These are phyloP conservation scores for Mycosphaerelloides madeirae DNA, from an alignment of 2,329 filamentous ascomycete species.

Conservation along the genomic window DNA sequence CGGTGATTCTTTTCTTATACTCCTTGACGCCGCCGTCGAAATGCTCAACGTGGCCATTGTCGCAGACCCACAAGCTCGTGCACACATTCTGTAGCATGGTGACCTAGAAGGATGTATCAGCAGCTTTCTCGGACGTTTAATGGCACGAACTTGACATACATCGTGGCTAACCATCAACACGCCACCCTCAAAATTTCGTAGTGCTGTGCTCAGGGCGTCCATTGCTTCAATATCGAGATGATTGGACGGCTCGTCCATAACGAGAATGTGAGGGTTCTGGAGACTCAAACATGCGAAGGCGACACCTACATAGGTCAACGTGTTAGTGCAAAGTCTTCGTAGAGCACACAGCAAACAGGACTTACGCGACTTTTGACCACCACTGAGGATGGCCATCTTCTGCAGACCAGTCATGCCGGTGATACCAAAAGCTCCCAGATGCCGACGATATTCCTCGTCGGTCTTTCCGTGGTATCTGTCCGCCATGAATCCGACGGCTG, in stretches of 20 bases:
- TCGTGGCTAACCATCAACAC: conserved; percentile 99
- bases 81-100: conserved; percentile 98
- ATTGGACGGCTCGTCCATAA: conserved; percentile 97
- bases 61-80: conserved; percentile 92
- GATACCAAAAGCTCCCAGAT: conserved; percentile 78
- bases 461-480: conserved; percentile 83
- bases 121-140: neutral
- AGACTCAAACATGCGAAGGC: conserved; percentile 95
- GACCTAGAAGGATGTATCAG: conserved; percentile 45
- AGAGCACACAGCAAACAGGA: no score
- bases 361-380: conserved; percentile 88
- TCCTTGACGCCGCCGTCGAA: conserved; percentile 92
- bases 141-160: conserved; percentile 5
- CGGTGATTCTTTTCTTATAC: conserved; percentile 94
- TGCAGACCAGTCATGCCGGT: conserved; percentile 95
- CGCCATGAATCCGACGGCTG: conserved; percentile 93
- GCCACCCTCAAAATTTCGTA: conserved; percentile 84
- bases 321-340: no score
- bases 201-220: conserved; percentile 79
- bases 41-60: conserved; percentile 88
- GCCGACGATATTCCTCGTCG: conserved; percentile 94
- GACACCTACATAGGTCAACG: conserved; percentile 43
- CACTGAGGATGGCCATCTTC: conserved; percentile 89
- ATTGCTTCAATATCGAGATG: conserved; percentile 99
- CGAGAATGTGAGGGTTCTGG: conserved; percentile 91